Conservation (phyloP, 345 rosid genomes). For the Salix exigua region DNA sequence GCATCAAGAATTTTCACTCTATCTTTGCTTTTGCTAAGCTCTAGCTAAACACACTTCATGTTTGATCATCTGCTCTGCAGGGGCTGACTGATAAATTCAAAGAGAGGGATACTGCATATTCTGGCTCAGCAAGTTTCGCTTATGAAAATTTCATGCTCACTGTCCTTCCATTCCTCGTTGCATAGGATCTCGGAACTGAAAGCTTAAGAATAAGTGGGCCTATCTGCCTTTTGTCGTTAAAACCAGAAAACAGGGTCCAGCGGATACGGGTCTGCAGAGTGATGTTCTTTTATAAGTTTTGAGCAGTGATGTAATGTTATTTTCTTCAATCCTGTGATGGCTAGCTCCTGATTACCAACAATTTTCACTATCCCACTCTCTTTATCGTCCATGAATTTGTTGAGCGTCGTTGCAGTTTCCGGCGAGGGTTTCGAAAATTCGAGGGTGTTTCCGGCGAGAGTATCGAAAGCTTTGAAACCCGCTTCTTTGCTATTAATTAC, state of each 20-base stretch:
- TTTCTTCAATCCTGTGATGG: not conserved
- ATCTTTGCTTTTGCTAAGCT: not conserved
- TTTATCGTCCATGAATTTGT: not conserved
- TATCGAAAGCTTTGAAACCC: no score
- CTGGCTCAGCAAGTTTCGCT: slow-evolving; percentile 75
- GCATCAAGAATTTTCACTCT: not conserved
- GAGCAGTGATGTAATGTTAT: not conserved
- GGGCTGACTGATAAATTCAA: slow-evolving; percentile 90
- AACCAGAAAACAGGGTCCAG: not conserved
- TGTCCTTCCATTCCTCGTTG: slow-evolving; percentile 83
- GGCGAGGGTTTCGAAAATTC: no score
- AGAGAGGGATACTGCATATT: slow-evolving; percentile 62
- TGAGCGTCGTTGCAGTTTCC: not conserved
- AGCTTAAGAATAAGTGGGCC: not conserved
- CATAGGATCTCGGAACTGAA: slow-evolving; percentile 21
- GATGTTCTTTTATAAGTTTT: not conserved
- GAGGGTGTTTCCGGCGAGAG: no score
- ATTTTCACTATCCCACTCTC: not conserved
- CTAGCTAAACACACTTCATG: not conserved
- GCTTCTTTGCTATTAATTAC: no score
- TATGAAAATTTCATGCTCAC: slow-evolving; percentile 84
- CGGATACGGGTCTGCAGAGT: not conserved
- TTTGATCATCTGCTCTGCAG: slow-evolving; percentile 31
- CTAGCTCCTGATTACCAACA: not conserved
- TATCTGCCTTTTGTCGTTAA: not conserved